Conservation (phyloP, 2,329 filamentous ascomycete genomes). For the Hirsutella minnesotensis region DNA sequence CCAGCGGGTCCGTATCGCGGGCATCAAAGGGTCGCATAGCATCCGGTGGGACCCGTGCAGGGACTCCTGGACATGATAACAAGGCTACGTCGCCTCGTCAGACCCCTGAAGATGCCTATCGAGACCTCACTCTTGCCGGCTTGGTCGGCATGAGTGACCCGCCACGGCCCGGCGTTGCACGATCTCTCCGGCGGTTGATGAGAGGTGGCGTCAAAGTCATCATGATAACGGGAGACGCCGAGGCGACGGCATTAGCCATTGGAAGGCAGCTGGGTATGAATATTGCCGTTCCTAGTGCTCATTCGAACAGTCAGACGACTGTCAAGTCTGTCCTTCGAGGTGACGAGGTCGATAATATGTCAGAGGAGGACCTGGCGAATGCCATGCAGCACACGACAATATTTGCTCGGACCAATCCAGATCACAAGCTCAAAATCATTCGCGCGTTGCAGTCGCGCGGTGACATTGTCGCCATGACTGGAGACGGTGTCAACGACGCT, state of each 20-base stretch:
- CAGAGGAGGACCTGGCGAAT: slow-evolving; percentile 67
- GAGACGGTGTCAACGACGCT: slow-evolving; percentile 95
- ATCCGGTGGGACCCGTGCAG: slow-evolving; percentile 30
- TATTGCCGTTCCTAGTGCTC: slow-evolving; percentile 44
- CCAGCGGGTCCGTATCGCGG: slow-evolving; percentile 60
- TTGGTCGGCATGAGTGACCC: slow-evolving; percentile 97
- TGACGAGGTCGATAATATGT: slow-evolving; percentile 90
- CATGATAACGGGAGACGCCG: slow-evolving; percentile 97
- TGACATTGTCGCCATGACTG: slow-evolving; percentile 98
- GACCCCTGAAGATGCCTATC: slow-evolving; percentile 60
- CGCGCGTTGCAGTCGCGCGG: slow-evolving; percentile 80
- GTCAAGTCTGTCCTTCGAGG: slow-evolving; percentile 68
- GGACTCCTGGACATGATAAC: slow-evolving; percentile 34
- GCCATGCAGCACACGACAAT: slow-evolving; percentile 85
- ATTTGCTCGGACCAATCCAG: slow-evolving; percentile 90
- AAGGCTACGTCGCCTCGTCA: slow-evolving; percentile 30
- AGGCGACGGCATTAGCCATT: slow-evolving; percentile 89
- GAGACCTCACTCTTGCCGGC: slow-evolving; percentile 76
- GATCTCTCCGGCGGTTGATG: slow-evolving; percentile 81
- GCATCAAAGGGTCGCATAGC: slow-evolving; percentile 27
- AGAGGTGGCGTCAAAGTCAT: slow-evolving; percentile 92
- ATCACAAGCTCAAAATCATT: slow-evolving; percentile 98
- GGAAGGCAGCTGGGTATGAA: slow-evolving; percentile 92
- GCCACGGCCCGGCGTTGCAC: slow-evolving; percentile 78
- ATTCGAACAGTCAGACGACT: slow-evolving; percentile 42